Evolutionary conservation across 106 monocot species (phyloP).

Genomic region (Apostasia shenzhenica): DNA sequence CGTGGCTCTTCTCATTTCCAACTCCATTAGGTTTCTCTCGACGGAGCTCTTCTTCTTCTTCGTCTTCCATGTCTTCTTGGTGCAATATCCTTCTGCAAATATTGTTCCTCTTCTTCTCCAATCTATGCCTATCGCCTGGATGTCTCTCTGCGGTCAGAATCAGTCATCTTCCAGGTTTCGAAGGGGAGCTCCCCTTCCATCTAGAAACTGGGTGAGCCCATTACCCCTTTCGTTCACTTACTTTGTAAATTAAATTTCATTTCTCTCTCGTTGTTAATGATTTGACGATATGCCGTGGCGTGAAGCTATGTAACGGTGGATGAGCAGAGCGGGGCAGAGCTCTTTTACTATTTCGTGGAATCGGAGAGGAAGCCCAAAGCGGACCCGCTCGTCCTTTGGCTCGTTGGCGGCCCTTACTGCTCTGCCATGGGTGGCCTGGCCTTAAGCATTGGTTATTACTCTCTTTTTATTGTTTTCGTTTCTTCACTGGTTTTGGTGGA

Average conservation of each 20-base stretch:
- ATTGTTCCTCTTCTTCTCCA: too few species aligned
- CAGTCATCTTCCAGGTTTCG: slow-evolving; percentile 14
- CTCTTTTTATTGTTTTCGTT: too few species aligned
- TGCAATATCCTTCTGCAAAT: too few species aligned
- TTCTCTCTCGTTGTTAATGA: not conserved
- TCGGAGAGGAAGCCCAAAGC: slow-evolving; percentile 2
- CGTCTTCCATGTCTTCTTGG: too few species aligned
- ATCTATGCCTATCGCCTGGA: too few species aligned
- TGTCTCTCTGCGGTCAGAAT: not conserved
- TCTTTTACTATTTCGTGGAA: slow-evolving; percentile 1
- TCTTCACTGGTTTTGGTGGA: too few species aligned
- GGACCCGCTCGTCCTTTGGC: slow-evolving; percentile 7
- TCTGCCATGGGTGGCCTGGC: not conserved
- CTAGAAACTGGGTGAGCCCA: slow-evolving; percentile 9
- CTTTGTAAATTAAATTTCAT: not conserved
- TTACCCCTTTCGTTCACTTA: too few species aligned
- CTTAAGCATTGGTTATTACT: not conserved
- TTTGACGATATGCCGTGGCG: too few species aligned
- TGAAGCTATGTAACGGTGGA: not conserved
- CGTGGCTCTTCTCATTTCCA: too few species aligned
- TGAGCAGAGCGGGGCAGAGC: slow-evolving; percentile 2
- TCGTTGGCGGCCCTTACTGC: slow-evolving; percentile 8
- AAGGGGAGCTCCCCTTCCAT: slow-evolving; percentile 9
- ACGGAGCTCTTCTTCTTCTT: too few species aligned
- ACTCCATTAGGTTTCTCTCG: too few species aligned